Evolutionary conservation across 2,329 filamentous ascomycete genomes (phyloP), one percentile per base, ranked within the genome.

Genomic region (Claviceps pazoutovae): DNA sequence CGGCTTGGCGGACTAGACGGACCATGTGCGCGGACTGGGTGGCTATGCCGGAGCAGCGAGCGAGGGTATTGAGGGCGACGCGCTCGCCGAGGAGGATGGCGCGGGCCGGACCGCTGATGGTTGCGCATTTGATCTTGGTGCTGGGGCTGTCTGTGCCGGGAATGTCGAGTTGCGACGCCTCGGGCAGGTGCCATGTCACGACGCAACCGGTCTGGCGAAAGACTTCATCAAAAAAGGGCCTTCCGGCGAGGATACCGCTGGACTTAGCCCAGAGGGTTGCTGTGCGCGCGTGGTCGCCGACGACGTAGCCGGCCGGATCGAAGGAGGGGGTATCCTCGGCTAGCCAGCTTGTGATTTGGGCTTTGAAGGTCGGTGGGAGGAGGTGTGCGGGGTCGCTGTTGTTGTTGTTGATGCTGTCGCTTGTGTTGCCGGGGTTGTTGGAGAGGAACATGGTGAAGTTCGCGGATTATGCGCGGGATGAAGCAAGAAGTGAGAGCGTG

Each of bases 281-380:
- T 14, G 75, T 79, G 53, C 79, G 78, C 8, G 71, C 68, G 30
- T 70, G 71, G 41, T 86, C 80, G 56, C 93, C 93, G 23, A 98
- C 93, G 6, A 98, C 93, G 68, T 95, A 98, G 55, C 93, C 93
- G 62, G 88, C 93, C 66, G 95, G 96, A 74, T 98, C 93, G 70
- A 95, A 91, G 50, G 88, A 93, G 4, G 93, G 93, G 3, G 89
- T 94, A 71, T 98, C 93, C 71, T 98, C 93, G 62, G 89, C 86
- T 14, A 96, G 84, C 93, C 93, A 98, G 61, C 79, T 71, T 23
- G 83, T 79, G 56, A 96, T 80, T 58, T 83, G 79, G 48, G 82
- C 77, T 66, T 91, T 95, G 81, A 88, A 96, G 56, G 83, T 86
- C 21, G 83, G 79, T 0, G 91, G 90, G 44, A 97, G 82, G 57